Evolutionary conservation across 192 early-diverging fungal species (phyloP), one percentile per base, ranked within the genome.

Genomic region (Oehlia diaphana): DNA sequence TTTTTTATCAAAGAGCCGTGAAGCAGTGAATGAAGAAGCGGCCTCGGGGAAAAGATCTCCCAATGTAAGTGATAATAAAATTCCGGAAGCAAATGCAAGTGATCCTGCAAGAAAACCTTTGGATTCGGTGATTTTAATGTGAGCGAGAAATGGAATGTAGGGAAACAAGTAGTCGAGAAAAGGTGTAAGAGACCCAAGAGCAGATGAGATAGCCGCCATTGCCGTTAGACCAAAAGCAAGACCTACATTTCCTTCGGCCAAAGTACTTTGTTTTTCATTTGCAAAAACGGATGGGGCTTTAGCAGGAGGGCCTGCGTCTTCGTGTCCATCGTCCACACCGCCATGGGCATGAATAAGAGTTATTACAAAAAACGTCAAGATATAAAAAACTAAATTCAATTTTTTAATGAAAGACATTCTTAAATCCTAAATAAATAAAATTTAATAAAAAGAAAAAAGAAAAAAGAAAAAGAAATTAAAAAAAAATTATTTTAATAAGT

Each of bases 171-270:
- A 26, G 28, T 77, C 76, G 10, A 77, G 64, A 31, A 77, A 77
- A 33, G 76, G 76, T 14, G 44, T 77, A 12, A 66, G 0, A 5
- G 76, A 77, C 2, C 76, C 76, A 19, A 77, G 42, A 26, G 64
- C 76, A 2, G 63, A 77, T 6, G 63, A 16, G 6, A 49, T 1
- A 23, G 76, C 63, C 19, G 76, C 62, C 21, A 77, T 23, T 4
- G 12, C 63, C 3, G 76, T 77, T 19, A 77, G 63, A n/a, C 76
- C 76, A 49, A 77, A 77, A 67, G 62, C 76, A 67, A 77, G 76
- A 5, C 42, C 16, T 39, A 77, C n/a, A 23, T 77, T 77, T 23
- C 76, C 76, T 23, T 26, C 2, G 4, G 76, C 76, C 23, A 77
- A 47, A 63, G 26, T 76, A 42, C 35, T 16, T 13, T 74, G 6